phyloP scores from a whole-genome alignment of 1,139 yeast species.

The Saccharomycopsis hybrid region DNA sequence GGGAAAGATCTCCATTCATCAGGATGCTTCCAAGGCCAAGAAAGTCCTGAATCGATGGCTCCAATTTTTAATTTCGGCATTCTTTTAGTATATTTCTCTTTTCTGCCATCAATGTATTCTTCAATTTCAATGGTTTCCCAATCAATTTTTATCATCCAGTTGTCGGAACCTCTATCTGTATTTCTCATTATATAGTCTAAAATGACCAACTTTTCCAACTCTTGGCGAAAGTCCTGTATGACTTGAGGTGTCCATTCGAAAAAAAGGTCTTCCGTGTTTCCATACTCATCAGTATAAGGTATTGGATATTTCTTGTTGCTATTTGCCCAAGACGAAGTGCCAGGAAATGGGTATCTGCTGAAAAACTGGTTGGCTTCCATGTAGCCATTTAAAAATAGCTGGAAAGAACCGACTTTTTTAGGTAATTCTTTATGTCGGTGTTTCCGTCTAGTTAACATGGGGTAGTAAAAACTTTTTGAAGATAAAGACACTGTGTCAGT shows the following conservation, averaged over 20 bases:
- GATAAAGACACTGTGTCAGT: slow-evolving; percentile 53
- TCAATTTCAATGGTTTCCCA: slow-evolving; percentile 32
- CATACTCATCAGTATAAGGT: slow-evolving; percentile 5
- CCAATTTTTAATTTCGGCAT: slow-evolving; percentile 50
- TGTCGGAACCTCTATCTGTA: slow-evolving; percentile 69
- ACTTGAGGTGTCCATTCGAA: slow-evolving; percentile 53
- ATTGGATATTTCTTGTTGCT: slow-evolving; percentile 22
- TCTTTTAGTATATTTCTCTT: not conserved
- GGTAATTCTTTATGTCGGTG: slow-evolving; percentile 26
- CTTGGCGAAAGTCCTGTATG: slow-evolving; percentile 49
- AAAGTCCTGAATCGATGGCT: slow-evolving; percentile 71
- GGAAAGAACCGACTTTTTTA: slow-evolving; percentile 61
- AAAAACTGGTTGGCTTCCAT: slow-evolving; percentile 59
- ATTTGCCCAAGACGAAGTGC: slow-evolving; percentile 21
- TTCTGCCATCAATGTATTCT: slow-evolving; percentile 15
- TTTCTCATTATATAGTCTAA: slow-evolving; percentile 69
- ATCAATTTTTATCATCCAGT: slow-evolving; percentile 66
- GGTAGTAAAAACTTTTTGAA: slow-evolving; percentile 50
- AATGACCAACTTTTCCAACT: slow-evolving; percentile 63
- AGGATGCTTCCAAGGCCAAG: slow-evolving; percentile 82
- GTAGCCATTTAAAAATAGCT: slow-evolving; percentile 54
- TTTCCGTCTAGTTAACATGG: slow-evolving; percentile 41
- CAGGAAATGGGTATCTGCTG: slow-evolving; percentile 51
- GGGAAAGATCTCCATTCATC: slow-evolving; percentile 81
- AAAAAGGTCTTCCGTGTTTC: slow-evolving; percentile 17